Evolutionary conservation across 2,329 filamentous ascomycete genomes (phyloP).

Genomic region (Passalora sequoiae): DNA sequence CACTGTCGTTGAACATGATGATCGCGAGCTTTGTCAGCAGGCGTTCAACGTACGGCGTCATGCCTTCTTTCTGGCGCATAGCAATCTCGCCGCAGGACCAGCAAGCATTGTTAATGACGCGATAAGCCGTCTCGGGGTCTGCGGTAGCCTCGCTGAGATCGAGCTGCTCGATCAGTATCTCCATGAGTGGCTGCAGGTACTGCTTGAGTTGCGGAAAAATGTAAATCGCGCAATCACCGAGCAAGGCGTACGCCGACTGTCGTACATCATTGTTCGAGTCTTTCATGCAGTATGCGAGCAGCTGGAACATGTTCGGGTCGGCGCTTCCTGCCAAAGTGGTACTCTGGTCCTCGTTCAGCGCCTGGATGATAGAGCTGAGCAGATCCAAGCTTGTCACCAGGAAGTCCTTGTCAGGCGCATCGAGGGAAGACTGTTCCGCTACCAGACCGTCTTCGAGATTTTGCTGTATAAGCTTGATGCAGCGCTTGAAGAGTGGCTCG

Average conservation of each 20-base stretch:
- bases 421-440: slow-evolving; percentile 63
- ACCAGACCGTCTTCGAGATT: slow-evolving; percentile 78
- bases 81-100: slow-evolving; percentile 95
- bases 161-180: slow-evolving; percentile 79
- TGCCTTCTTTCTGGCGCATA: slow-evolving; percentile 65
- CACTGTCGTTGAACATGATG: slow-evolving; percentile 78
- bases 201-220: slow-evolving; percentile 76
- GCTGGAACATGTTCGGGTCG: slow-evolving; percentile 80
- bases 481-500: slow-evolving; percentile 76
- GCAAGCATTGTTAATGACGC: slow-evolving; percentile 95
- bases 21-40: slow-evolving; percentile 71
- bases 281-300: slow-evolving; percentile 87
- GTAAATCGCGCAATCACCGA: slow-evolving; percentile 92
- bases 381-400: slow-evolving; percentile 91
- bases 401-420: slow-evolving; percentile 92
- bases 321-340: slow-evolving; percentile 69
- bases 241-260: slow-evolving; percentile 89
- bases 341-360: slow-evolving; percentile 68
- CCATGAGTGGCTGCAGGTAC: slow-evolving; percentile 67
- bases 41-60: slow-evolving; percentile 71
- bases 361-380: slow-evolving; percentile 87
- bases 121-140: slow-evolving; percentile 79
- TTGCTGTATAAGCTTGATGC: slow-evolving; percentile 83
- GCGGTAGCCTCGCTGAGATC: slow-evolving; percentile 66
- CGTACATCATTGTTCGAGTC: slow-evolving; percentile 86